Evolutionary conservation across 768 basidiomycete genomes (phyloP).

Genomic region (Mycena chlorophos): DNA sequence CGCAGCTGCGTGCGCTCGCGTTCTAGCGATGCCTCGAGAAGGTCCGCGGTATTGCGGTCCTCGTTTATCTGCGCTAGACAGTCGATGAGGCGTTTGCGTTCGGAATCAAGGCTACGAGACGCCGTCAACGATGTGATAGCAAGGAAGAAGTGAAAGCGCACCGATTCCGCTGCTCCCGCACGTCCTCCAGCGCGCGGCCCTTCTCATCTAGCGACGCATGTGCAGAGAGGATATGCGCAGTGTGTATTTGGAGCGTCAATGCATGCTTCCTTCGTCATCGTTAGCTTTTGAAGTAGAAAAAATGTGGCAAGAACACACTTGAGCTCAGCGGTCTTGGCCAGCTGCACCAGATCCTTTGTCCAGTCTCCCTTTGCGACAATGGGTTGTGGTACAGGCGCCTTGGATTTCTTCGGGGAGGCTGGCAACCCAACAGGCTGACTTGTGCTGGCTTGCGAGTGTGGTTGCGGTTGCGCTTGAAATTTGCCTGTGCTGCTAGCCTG

Average conservation of each 20-base stretch:
- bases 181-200: conserved; percentile 74
- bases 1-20: conserved; percentile 76
- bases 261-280: too few relatives aligned
- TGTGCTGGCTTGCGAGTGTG: too few relatives aligned
- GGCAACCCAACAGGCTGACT: too few relatives aligned
- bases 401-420: too few relatives aligned
- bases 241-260: conserved; percentile 79
- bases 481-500: too few relatives aligned
- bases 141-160: conserved; percentile 34
- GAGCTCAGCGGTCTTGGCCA: conserved; percentile 85
- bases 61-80: conserved; percentile 73
- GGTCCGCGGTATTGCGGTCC: conserved; percentile 80
- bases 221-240: conserved; percentile 83
- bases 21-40: conserved; percentile 64
- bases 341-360: conserved; percentile 82
- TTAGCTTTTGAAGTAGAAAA: too few relatives aligned
- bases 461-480: too few relatives aligned
- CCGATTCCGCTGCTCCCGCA: conserved; percentile 85
- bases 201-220: conserved; percentile 80
- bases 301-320: conserved; percentile 54
- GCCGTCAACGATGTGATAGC: not conserved
- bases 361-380: conserved; percentile 77
- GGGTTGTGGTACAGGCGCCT: conserved; percentile 27
- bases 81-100: conserved; percentile 66
- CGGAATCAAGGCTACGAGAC: conserved; percentile 64